Percentiles rank a stretch among this genome's conserved stretches.
Evolutionary conservation across 2,329 filamentous ascomycete species (phyloP).

Genomic region (Pseudogymnoascus sp.): DNA sequence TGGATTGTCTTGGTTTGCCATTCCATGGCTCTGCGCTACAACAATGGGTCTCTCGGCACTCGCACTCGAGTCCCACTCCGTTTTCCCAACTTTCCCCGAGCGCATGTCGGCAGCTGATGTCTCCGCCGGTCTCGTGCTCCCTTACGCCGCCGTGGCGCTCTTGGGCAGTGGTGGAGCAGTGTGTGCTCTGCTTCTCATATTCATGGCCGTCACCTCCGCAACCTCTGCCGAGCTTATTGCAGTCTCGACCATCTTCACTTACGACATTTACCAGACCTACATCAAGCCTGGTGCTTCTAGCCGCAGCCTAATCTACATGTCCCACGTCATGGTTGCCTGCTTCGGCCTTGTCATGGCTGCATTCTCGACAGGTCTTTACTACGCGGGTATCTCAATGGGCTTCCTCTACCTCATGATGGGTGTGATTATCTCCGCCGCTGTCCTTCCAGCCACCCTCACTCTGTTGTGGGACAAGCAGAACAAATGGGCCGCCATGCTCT

Average conservation of each 20-base stretch:
- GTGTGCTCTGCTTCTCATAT: constrained; percentile 71
- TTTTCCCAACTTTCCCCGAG: constrained; percentile 65
- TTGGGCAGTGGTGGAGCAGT: constrained; percentile 75
- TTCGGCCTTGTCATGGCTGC: constrained; percentile 73
- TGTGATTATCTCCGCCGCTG: constrained; percentile 78
- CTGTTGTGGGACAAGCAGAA: constrained; percentile 78
- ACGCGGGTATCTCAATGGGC: constrained; percentile 70
- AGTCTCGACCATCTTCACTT: constrained; percentile 76
- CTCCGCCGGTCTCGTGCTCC: constrained; percentile 74
- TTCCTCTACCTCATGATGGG: constrained; percentile 89
- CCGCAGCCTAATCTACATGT: constrained; percentile 71
- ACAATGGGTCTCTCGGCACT: constrained; percentile 81
- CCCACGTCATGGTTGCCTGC: constrained; percentile 63
- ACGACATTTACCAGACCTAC: constrained; percentile 83
- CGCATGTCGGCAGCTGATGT: constrained; percentile 70
- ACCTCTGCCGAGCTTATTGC: constrained; percentile 80
- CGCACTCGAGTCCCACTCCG: constrained; percentile 66
- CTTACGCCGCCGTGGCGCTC: constrained; percentile 76
- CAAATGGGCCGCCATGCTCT: constrained; percentile 62
- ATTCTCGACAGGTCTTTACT: constrained; percentile 63
- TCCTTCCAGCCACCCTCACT: constrained; percentile 73
- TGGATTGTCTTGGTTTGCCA: constrained; percentile 84
- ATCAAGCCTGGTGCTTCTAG: constrained; percentile 72
- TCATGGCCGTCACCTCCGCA: constrained; percentile 84
- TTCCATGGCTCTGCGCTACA: constrained; percentile 82